These are phyloP conservation scores for Cercospora sesami DNA, from an alignment of 2,329 filamentous ascomycete species.

Conservation along the genomic window DNA sequence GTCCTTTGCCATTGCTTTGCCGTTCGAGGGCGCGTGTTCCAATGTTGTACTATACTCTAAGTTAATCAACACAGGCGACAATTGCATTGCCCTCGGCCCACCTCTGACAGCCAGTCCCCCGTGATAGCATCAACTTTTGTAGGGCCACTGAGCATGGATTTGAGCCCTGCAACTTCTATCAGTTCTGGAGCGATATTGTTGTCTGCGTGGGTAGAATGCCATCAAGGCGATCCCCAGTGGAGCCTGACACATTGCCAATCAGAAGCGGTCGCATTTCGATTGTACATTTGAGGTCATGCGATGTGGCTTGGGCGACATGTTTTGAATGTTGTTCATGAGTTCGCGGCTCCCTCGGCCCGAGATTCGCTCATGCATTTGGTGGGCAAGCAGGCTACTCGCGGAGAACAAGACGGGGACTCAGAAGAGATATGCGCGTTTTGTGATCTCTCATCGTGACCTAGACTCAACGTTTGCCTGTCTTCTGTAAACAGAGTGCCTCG, in stretches of 20 bases:
- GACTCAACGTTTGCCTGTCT: too few relatives aligned
- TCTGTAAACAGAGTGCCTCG: too few relatives aligned
- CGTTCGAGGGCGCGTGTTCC: neutral
- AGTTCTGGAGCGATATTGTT: neutral
- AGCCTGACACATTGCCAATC: neutral
- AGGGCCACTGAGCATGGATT: neutral
- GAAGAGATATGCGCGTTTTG: too few relatives aligned
- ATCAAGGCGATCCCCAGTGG: neutral
- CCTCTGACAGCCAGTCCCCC: neutral
- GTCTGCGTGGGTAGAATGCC: neutral
- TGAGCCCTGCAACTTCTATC: neutral
- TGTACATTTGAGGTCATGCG: neutral
- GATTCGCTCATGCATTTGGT: neutral
- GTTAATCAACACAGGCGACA: neutral
- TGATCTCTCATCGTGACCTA: too few relatives aligned
- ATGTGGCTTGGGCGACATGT: too few relatives aligned
- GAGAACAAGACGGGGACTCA: too few relatives aligned
- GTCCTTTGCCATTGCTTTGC: neutral
- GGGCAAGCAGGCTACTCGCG: too few relatives aligned
- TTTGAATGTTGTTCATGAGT: neutral
- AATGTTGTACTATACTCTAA: neutral
- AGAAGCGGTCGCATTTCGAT: neutral
- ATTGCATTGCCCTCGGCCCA: neutral
- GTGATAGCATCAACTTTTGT: neutral
- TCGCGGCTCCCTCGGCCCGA: neutral